These are phyloP conservation scores for Daldinia concentrica DNA, from an alignment of 495 filamentous ascomycete species.

Conservation along the genomic window DNA sequence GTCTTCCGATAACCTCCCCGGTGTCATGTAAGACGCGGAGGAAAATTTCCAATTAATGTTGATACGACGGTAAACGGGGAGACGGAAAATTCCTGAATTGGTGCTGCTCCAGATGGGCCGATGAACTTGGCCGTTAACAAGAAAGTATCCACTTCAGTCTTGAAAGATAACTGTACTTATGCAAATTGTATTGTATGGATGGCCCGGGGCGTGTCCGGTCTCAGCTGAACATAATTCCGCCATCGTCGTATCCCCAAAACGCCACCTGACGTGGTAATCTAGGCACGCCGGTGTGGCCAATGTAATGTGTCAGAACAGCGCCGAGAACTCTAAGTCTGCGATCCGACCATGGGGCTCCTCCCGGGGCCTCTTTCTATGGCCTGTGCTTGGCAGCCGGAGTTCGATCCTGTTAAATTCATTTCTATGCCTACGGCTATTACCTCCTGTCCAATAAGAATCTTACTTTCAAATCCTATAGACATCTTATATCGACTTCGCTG, in stretches of 20 bases:
- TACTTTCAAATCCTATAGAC: conserved; percentile 4
- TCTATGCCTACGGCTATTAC: conserved; percentile 1
- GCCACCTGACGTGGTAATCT: conserved; percentile 14
- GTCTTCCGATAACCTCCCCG: background rate
- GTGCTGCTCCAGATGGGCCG: conserved; percentile 1
- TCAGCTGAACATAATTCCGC: conserved; percentile 2
- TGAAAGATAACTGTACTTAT: background rate
- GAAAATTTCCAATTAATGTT: background rate
- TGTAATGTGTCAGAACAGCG: conserved; percentile 23
- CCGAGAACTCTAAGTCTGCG: conserved; percentile 11
- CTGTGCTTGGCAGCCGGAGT: conserved; percentile 16
- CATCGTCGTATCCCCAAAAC: background rate
- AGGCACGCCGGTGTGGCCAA: conserved; percentile 13
- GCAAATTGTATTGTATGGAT: conserved; percentile 9
- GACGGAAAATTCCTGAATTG: background rate
- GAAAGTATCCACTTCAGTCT: background rate
- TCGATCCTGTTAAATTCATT: background rate
- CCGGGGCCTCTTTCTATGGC: conserved; percentile 28
- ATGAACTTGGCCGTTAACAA: background rate
- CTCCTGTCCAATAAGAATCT: conserved; percentile 2
- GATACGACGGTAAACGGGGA: conserved; percentile 1
- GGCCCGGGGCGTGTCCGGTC: background rate
- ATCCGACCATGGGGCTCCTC: conserved; percentile 24
- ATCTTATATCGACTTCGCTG: background rate
- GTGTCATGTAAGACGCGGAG: background rate